A percentile compares a stretch with the other conserved stretches of the same genome.
Evolutionary conservation across 257 asterid genomes (phyloP).

Genomic region (Nicotiana otophora): DNA sequence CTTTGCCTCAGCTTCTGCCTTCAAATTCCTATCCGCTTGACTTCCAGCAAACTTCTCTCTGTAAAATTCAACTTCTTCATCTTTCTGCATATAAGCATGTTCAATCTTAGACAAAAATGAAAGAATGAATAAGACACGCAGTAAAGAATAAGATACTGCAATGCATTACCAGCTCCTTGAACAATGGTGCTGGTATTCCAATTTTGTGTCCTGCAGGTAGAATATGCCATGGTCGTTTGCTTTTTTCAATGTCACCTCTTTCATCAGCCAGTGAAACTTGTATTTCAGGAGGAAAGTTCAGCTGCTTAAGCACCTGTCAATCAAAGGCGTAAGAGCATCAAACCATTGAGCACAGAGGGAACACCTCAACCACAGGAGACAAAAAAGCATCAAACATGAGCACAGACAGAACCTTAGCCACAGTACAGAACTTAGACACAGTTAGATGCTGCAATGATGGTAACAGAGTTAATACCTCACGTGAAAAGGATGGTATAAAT

Average conservation of each 20-base stretch:
- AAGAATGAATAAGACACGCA: not conserved
- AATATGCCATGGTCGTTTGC: conserved; percentile 74
- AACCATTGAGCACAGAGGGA: not conserved
- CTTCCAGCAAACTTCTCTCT: conserved; percentile 79
- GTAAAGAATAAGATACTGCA: not conserved
- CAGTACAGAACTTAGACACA: not conserved
- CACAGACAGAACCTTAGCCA: not conserved
- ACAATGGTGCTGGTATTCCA: conserved; percentile 75
- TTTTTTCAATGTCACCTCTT: conserved; percentile 57
- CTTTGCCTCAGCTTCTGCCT: conserved; percentile 57
- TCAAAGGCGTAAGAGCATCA: not conserved
- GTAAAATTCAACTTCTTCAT: conserved; percentile 56
- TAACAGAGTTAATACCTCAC: conserved; percentile 43
- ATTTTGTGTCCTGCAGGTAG: conserved; percentile 71
- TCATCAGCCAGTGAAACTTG: conserved; percentile 63
- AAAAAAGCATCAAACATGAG: not conserved
- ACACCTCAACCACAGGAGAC: not conserved
- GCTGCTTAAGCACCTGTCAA: conserved; percentile 78
- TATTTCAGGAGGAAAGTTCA: conserved; percentile 54
- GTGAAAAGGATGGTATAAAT: conserved; percentile 79
- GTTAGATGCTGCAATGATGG: not conserved
- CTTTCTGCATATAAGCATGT: conserved; percentile 42
- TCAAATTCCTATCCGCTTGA: conserved; percentile 76
- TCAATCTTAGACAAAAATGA: not conserved
- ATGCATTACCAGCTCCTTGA: conserved; percentile 59